These are phyloP conservation scores for Tilletia walkeri DNA, from an alignment of 1,284 basidiomycete genomes.

Conservation along the genomic window DNA sequence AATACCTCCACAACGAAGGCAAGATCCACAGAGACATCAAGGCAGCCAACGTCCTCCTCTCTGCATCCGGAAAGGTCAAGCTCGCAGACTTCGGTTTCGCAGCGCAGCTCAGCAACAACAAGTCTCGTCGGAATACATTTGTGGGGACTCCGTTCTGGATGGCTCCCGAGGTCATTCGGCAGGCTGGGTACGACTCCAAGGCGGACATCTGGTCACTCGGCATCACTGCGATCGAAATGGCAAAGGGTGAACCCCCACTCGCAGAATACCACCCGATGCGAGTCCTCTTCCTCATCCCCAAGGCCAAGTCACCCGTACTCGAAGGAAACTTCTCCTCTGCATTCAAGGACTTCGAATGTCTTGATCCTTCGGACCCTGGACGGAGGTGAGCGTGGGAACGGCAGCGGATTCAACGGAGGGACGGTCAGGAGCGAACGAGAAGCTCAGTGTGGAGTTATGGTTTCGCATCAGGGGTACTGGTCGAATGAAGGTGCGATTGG, in stretches of 20 bases:
- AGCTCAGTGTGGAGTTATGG: neutral
- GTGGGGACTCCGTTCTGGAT: conserved; percentile 94
- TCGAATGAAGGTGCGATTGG: conserved; percentile 15
- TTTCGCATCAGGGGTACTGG: conserved; percentile 20
- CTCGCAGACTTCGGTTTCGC: conserved; percentile 96
- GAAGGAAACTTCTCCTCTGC: conserved; percentile 75
- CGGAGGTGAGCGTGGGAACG: neutral
- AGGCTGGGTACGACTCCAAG: conserved; percentile 69
- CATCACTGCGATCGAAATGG: conserved; percentile 59
- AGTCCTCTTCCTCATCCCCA: conserved; percentile 59
- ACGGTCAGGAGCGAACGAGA: conserved; percentile 78
- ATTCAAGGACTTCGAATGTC: conserved; percentile 80
- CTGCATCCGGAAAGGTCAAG: conserved; percentile 87
- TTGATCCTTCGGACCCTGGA: conserved; percentile 8
- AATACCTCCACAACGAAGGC: conserved; percentile 88
- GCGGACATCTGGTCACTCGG: conserved; percentile 60
- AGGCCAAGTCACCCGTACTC: conserved; percentile 79
- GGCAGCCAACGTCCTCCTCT: conserved; percentile 90
- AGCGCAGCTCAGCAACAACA: conserved; percentile 74
- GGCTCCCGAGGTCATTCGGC: conserved; percentile 94
- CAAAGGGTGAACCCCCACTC: conserved; percentile 58
- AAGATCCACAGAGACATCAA: conserved; percentile 99
- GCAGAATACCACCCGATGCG: conserved; percentile 60
- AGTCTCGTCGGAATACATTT: conserved; percentile 84
- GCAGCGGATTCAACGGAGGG: conserved; percentile 35